Base-by-base conservation (phyloP, 305 asterid species). In the Petunia hybrid region DNA sequence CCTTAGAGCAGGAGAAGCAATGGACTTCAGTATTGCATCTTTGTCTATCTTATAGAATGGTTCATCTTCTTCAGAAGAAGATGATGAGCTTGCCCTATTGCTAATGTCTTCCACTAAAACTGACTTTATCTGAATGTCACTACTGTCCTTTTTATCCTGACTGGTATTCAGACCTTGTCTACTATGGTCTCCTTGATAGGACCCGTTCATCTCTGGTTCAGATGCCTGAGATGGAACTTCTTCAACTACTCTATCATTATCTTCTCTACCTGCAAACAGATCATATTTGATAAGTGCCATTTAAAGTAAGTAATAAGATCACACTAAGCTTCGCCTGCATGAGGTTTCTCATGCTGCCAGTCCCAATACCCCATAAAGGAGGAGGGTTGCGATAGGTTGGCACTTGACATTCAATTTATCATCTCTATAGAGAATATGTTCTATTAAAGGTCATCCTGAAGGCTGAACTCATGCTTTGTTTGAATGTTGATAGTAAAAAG, bases 1-100 rank as follows among this genome's bases (percentile, higher is more conserved):
- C 82, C 91, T 86, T 65, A 89, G 83, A 55, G 87, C 82, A 65
- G 89, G 89, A 42, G 94, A 90, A 14, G 90, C 87, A 12, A 96
- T 90, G 6, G 97, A 88, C 87, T 90, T 94, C 48, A 94, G 80
- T 75, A 96, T 88, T 6, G 94, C 94, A 68, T 90, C 95, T 85
- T 89, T 90, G 84, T 93, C 92, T 56, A 92, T 87, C 83, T 86
- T 90, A 81, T 51, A 79, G 51, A 87, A 31, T 3, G 92, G 91
- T 36, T 77, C 82, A 43, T 89, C 92, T 22, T 90, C 97, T 53
- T 90, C 93, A 1, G 97, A 87, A 1, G 95, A 89, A n/a, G 97
- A 88, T 5, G 85, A 65, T 12, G 92, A 85, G 82, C 82, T 87
- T 7, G 86, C 65, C 73, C 79, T 83, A 48, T 73, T 61, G 64